phyloP scores from a whole-genome alignment of 371 early-diverging fungal species.

The Chytridiales sp. region DNA sequence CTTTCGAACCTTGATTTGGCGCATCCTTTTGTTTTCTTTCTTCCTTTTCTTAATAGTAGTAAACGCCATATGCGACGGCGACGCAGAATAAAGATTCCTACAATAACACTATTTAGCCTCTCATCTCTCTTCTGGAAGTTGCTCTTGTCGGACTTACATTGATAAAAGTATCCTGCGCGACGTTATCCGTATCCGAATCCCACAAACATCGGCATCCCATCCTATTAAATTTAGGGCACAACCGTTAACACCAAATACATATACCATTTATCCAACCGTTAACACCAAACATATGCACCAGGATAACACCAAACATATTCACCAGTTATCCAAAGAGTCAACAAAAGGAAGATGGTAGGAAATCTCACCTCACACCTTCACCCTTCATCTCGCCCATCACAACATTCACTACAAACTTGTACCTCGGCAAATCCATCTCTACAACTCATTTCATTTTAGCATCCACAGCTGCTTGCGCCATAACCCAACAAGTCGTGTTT shows the following conservation, averaged over 20 bases:
- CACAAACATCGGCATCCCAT: constrained; percentile 67
- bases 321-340: neutral
- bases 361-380: constrained; percentile 59
- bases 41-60: constrained; percentile 48
- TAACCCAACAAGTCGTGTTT: too few relatives aligned
- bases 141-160: constrained; percentile 60
- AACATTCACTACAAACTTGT: constrained; percentile 70
- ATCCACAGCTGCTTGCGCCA: neutral
- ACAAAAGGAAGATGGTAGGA: neutral
- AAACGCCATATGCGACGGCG: constrained; percentile 50
- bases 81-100: constrained; percentile 58
- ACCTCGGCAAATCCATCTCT: constrained; percentile 62
- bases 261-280: neutral
- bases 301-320: neutral
- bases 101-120: neutral
- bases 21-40: too few relatives aligned
- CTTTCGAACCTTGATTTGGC: too few relatives aligned
- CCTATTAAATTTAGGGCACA: constrained; percentile 27
- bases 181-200: constrained; percentile 69
- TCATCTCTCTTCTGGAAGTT: too few relatives aligned
- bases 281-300: neutral
- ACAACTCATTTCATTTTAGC: neutral
- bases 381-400: constrained; percentile 65
- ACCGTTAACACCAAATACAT: neutral
- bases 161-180: constrained; percentile 64